Conservation (phyloP, 2,329 filamentous ascomycete species). For the Sporothrix dimorphospora region DNA sequence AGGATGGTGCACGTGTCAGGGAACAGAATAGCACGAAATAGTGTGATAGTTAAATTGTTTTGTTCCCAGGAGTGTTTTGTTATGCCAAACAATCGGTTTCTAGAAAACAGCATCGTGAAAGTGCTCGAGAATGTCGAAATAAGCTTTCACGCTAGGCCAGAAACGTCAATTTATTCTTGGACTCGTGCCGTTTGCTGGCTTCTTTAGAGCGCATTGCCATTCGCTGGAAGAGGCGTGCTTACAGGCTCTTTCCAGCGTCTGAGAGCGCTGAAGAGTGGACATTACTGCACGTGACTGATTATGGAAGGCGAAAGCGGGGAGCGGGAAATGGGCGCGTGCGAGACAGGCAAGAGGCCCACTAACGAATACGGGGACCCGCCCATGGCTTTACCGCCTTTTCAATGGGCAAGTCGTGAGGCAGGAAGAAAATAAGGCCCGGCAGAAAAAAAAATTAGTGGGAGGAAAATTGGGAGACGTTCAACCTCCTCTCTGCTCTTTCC, state of each 20-base stretch:
- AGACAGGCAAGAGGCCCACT: background rate
- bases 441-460: conserved; percentile 28
- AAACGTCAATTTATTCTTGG: too few species aligned
- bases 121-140: background rate
- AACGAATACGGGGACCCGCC: background rate
- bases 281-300: background rate
- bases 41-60: background rate
- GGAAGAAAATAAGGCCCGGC: conserved; percentile 32
- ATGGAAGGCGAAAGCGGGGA: background rate
- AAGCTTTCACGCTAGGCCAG: background rate
- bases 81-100: too few species aligned
- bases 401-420: background rate
- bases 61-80: too few species aligned
- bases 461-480: conserved; percentile 9
- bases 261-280: background rate
- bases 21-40: background rate
- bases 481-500: background rate
- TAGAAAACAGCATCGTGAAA: too few species aligned
- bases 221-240: background rate
- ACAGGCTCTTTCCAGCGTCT: background rate
- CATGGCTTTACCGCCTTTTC: conserved; percentile 21
- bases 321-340: background rate
- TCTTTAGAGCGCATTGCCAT: background rate
- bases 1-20: background rate
- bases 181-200: background rate